These are phyloP conservation scores for Clitocybe nebularis DNA, from an alignment of 1,284 basidiomycete genomes.

Conservation along the genomic window DNA sequence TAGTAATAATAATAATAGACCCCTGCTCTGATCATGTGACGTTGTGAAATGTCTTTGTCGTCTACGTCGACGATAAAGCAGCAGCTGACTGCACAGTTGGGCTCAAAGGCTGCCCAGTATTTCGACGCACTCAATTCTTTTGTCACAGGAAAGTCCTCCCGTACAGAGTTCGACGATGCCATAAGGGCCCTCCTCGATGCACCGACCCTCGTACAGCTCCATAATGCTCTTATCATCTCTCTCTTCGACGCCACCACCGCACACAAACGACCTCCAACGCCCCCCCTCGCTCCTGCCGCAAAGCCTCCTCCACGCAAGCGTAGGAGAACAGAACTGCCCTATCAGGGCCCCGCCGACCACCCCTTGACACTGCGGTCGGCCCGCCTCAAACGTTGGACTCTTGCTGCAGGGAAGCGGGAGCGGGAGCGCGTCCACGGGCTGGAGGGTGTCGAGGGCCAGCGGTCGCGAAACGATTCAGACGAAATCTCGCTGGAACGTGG, in stretches of 20 bases:
- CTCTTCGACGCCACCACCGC: slow-evolving; percentile 69
- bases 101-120: slow-evolving; percentile 55
- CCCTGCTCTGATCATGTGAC: too few species aligned
- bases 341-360: slow-evolving; percentile 62
- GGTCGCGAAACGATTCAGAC: slow-evolving; percentile 47
- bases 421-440: slow-evolving; percentile 63
- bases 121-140: slow-evolving; percentile 63
- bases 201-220: slow-evolving; percentile 67
- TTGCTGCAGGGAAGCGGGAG: slow-evolving; percentile 68
- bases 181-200: slow-evolving; percentile 62
- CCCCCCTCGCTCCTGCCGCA: slow-evolving; percentile 54
- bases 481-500: slow-evolving; percentile 72
- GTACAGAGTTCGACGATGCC: slow-evolving; percentile 71
- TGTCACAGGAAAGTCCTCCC: slow-evolving; percentile 62
- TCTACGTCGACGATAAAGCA: slow-evolving; percentile 72
- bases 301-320: slow-evolving; percentile 66
- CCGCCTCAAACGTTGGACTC: slow-evolving; percentile 70
- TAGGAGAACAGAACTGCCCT: slow-evolving; percentile 58
- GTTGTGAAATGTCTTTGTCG: slow-evolving; percentile 38
- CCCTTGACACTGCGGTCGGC: slow-evolving; percentile 50
- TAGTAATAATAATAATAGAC: slow-evolving; percentile 2
- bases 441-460: slow-evolving; percentile 35
- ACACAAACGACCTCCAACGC: slow-evolving; percentile 47
- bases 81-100: slow-evolving; percentile 60
- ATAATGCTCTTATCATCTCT: slow-evolving; percentile 78